Conservation (phyloP, 345 rosid species). For the Eutrema heterophyllum region DNA sequence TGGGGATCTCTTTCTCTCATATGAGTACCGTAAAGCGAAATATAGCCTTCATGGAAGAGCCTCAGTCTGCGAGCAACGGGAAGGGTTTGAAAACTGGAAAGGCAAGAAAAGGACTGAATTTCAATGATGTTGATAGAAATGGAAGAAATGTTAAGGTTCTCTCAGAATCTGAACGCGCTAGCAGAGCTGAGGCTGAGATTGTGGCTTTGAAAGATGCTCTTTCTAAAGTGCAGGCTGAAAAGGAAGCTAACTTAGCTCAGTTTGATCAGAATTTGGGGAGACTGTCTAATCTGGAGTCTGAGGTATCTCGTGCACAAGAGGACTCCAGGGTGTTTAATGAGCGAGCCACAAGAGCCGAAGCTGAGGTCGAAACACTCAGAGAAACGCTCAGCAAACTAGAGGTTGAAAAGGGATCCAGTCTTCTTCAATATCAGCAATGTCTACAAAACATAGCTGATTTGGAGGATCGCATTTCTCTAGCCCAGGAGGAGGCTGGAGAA, state of each 20-base stretch:
- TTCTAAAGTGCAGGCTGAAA: constrained; percentile 81
- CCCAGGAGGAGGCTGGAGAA: constrained; percentile 58
- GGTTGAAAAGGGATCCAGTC: constrained; percentile 55
- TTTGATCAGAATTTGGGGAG: constrained; percentile 72
- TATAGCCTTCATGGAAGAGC: constrained; percentile 63
- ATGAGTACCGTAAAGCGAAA: constrained; percentile 44
- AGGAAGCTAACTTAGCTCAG: constrained; percentile 67
- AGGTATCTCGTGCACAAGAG: constrained; percentile 63
- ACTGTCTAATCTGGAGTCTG: constrained; percentile 62
- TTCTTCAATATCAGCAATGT: constrained; percentile 70
- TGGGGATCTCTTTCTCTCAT: constrained; percentile 47
- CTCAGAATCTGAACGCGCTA: constrained; percentile 55
- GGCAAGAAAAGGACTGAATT: constrained; percentile 74
- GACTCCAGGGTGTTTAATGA: constrained; percentile 56
- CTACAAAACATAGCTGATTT: constrained; percentile 58
- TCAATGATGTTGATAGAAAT: constrained; percentile 52
- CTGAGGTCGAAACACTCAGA: constrained; percentile 64
- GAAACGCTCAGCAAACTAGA: constrained; percentile 56
- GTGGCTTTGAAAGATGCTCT: constrained; percentile 66
- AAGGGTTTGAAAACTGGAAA: constrained; percentile 49
- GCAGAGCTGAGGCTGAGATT: constrained; percentile 75
- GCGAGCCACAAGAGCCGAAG: constrained; percentile 71
- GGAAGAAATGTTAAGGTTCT: constrained; percentile 39
- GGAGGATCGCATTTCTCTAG: constrained; percentile 47
- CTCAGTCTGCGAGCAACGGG: constrained; percentile 42